Conservation (phyloP, 495 filamentous ascomycete genomes). For the Peziza echinospora region DNA sequence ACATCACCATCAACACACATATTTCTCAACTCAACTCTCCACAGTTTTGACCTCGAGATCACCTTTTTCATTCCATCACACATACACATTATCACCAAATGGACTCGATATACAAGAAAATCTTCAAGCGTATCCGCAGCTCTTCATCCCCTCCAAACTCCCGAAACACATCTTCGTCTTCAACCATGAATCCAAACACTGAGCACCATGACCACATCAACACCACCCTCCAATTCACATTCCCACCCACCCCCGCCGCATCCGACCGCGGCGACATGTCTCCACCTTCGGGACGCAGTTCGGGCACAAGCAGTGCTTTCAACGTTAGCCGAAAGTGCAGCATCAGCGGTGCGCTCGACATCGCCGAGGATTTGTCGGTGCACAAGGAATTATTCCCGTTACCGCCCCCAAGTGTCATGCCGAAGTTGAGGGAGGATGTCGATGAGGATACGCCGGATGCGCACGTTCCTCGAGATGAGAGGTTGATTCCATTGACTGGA, state of each 20-base stretch:
- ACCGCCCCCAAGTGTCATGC: constrained; percentile 43
- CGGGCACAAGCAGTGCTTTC: background rate
- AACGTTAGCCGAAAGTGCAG: background rate
- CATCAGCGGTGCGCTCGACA: background rate
- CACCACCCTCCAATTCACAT: too few species aligned
- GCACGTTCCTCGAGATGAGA: constrained; percentile 69
- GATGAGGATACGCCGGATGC: constrained; percentile 69
- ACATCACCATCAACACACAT: too few species aligned
- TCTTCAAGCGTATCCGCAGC: too few species aligned
- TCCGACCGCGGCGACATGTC: constrained; percentile 5
- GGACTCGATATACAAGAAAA: too few species aligned
- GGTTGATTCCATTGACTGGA: constrained; percentile 74
- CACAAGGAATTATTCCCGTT: constrained; percentile 36
- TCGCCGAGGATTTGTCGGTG: constrained; percentile 3
- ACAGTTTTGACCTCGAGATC: too few species aligned
- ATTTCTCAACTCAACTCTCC: too few species aligned
- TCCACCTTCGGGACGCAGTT: background rate
- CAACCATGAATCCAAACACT: too few species aligned
- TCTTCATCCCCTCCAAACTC: too few species aligned
- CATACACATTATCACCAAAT: too few species aligned
- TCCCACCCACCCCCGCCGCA: constrained; percentile 13
- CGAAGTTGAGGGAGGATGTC: constrained; percentile 42
- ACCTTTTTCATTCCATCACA: too few species aligned
- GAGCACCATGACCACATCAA: too few species aligned
- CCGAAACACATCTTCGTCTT: too few species aligned